Evolutionary conservation across 768 basidiomycete species (phyloP).

Genomic region (Hericium coralloides): DNA sequence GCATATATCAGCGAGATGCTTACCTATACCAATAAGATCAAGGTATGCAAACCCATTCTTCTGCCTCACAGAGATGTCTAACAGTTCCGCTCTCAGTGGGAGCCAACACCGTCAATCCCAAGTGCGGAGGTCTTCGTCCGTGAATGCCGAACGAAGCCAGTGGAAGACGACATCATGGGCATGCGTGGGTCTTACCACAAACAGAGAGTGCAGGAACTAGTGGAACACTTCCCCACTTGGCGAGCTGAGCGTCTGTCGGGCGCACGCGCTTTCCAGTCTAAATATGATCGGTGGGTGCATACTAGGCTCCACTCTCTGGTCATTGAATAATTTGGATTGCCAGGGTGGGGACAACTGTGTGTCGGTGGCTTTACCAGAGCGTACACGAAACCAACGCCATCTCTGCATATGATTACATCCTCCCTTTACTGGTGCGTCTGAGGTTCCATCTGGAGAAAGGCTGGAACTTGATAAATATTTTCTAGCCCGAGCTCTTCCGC

Average conservation of each 20-base stretch:
- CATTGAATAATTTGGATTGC: neutral
- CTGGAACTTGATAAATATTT: conserved; percentile 3
- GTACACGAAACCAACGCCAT: conserved; percentile 72
- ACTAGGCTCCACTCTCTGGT: neutral
- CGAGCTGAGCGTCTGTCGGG: conserved; percentile 63
- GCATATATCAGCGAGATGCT: conserved; percentile 69
- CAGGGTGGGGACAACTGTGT: conserved; percentile 58
- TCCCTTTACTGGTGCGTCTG: conserved; percentile 63
- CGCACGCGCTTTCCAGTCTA: conserved; percentile 72
- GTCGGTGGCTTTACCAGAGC: conserved; percentile 70
- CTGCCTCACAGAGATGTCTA: neutral
- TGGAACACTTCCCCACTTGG: conserved; percentile 59
- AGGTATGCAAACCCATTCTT: conserved; percentile 28
- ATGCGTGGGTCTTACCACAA: conserved; percentile 57
- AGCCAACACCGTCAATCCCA: conserved; percentile 52
- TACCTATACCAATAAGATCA: conserved; percentile 63
- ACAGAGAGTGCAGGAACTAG: conserved; percentile 49
- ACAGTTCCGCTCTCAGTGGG: conserved; percentile 35
- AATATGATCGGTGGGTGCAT: conserved; percentile 61
- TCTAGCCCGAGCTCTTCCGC: conserved; percentile 63
- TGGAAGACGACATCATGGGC: conserved; percentile 67
- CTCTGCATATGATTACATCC: conserved; percentile 70
- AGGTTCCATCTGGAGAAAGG: neutral
- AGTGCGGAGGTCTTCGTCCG: conserved; percentile 54
- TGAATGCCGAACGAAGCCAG: conserved; percentile 49